Evolutionary conservation across 306 rosid genomes (phyloP).

Genomic region (Lupinus albus): DNA sequence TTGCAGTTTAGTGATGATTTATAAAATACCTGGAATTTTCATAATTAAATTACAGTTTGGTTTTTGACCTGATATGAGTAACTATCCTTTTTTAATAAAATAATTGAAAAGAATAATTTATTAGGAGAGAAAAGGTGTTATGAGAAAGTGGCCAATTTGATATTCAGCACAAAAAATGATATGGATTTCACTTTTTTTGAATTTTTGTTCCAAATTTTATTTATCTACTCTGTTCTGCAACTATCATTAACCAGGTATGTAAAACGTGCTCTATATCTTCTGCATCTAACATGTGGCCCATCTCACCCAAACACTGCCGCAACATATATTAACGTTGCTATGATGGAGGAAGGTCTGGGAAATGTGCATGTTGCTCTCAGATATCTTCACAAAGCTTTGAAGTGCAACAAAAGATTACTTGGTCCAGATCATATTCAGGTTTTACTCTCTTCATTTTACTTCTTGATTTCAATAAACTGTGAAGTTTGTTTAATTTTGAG

Average conservation of each 20-base stretch:
- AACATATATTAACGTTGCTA: slow-evolving; percentile 83
- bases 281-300: slow-evolving; percentile 84
- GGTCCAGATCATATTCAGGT: slow-evolving; percentile 92
- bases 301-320: slow-evolving; percentile 94
- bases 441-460: slow-evolving; percentile 34
- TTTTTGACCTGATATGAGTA: slow-evolving; percentile 8
- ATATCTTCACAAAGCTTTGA: slow-evolving; percentile 85
- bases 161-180: not conserved
- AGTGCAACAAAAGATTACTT: slow-evolving; percentile 76
- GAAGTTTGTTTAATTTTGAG: slow-evolving; percentile 21
- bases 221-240: slow-evolving; percentile 8
- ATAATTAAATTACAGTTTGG: not conserved
- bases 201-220: slow-evolving; percentile 13
- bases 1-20: slow-evolving; percentile 31
- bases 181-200: not conserved
- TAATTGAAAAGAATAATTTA: not conserved
- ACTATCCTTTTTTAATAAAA: not conserved
- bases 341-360: slow-evolving; percentile 95
- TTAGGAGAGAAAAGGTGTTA: not conserved
- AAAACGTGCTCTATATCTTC: slow-evolving; percentile 80
- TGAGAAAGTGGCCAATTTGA: slow-evolving; percentile 5
- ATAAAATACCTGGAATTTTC: slow-evolving; percentile 19
- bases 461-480: not conserved
- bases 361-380: slow-evolving; percentile 86
- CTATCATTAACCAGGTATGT: slow-evolving; percentile 67